Evolutionary conservation across 768 basidiomycete species (phyloP), one percentile per base, ranked within the genome.

Genomic region (Leccinum rimulosum): DNA sequence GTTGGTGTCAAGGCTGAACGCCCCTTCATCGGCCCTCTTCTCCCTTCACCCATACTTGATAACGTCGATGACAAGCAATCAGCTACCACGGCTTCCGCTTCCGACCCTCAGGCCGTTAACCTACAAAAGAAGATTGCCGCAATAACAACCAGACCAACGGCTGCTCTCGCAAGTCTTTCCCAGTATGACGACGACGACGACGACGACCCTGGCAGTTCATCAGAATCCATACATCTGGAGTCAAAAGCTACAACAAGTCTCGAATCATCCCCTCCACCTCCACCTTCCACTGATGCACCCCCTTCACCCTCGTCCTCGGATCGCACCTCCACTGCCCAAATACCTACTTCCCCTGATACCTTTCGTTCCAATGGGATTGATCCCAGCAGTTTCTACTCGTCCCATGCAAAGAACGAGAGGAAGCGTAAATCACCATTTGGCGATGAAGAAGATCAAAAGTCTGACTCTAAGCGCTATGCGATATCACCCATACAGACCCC

Each of bases 11-110:
- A 80, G 68, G 76, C 82, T 56, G 70, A 72, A 8, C 73, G 64
- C 30, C 77, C 82, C 6, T 85, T 89, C 65, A 87, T 89, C 61
- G 89, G 87, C 3, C 89, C 89, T 25, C 70, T 83, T 45, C 75
- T 88, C 31, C 88, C 89, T 14, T 80, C 86, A 0, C 70, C 63
- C 64, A 64, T 75, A 65, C 50, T 64, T 50, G 70, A 71, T 61
- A 50, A 35, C 7, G 38, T 50, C 17, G 53, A 48, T 27, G 54
- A 64, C 22, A 54, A 56, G n/a, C 61, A 64, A 59, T 36, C 69
- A 62, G 19, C 56, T 64, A 48, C 67, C 7, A 54, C 59, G 36
- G 40, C 52, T 30, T 2, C 54, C 30, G 51, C 10, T 1, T 55
- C 61, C 38, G 84, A 87, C 57, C 85, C 84, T 8, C 84, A 85